phyloP scores from a whole-genome alignment of 2,329 filamentous ascomycete genomes.

The Malbranchea zuffiana region DNA sequence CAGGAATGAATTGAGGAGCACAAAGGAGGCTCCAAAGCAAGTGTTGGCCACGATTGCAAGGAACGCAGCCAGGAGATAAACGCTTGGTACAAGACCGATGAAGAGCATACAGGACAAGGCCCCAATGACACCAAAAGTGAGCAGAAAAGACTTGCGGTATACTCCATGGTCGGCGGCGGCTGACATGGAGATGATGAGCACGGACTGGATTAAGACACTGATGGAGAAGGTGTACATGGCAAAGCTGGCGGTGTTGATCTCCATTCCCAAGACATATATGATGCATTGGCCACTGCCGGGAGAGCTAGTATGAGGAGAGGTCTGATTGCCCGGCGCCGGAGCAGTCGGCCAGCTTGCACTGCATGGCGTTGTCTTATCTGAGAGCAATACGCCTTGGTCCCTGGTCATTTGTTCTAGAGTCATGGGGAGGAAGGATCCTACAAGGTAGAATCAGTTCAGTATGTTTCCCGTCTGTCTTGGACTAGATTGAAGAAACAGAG shows the following conservation, averaged over 20 bases:
- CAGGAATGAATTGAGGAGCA: constrained; percentile 88
- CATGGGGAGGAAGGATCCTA: constrained; percentile 90
- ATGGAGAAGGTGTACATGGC: constrained; percentile 74
- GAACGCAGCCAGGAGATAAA: constrained; percentile 71
- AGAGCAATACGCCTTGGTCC: constrained; percentile 77
- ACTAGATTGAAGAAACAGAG: neutral
- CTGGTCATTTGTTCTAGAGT: constrained; percentile 86
- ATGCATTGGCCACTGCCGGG: constrained; percentile 54
- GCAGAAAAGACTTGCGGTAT: constrained; percentile 77
- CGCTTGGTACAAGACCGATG: constrained; percentile 60
- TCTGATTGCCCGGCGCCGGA: constrained; percentile 12
- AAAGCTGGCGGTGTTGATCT: constrained; percentile 57
- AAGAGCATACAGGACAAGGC: constrained; percentile 80
- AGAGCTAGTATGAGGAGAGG: constrained; percentile 13
- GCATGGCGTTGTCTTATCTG: constrained; percentile 66
- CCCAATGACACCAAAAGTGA: constrained; percentile 74
- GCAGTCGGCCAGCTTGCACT: constrained; percentile 48
- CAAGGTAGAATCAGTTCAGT: too few relatives aligned
- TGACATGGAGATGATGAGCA: constrained; percentile 92
- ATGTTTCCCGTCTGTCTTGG: too few relatives aligned
- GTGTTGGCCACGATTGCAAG: constrained; percentile 87
- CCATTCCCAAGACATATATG: constrained; percentile 65
- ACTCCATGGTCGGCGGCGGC: constrained; percentile 89
- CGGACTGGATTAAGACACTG: constrained; percentile 76
- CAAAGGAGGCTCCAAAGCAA: constrained; percentile 88